Evolutionary conservation across 1,284 basidiomycete genomes (phyloP).

Genomic region (Thecaphora thlaspeos): DNA sequence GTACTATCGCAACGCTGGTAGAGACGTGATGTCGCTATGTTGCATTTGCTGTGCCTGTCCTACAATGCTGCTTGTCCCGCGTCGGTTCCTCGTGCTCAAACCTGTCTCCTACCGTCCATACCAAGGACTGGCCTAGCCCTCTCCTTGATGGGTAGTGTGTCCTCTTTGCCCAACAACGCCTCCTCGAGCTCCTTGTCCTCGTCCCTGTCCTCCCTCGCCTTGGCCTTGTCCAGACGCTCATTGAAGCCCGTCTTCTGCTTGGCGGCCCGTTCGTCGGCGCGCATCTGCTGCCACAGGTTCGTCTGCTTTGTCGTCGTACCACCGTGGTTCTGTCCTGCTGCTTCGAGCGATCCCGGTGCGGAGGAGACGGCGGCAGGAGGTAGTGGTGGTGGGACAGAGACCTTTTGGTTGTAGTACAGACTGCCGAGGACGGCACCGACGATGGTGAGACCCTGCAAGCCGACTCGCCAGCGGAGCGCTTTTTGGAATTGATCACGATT

Average conservation of each 20-base stretch:
- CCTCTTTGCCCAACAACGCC: constrained; percentile 32
- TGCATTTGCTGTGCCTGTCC: no score
- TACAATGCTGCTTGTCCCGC: no score
- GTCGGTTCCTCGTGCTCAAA: no score
- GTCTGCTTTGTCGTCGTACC: constrained; percentile 17
- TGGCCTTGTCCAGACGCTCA: constrained; percentile 13
- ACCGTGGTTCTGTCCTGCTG: constrained; percentile 2
- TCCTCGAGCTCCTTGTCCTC: constrained; percentile 30
- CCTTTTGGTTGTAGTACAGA: constrained; percentile 40
- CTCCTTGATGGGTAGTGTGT: constrained; percentile 10
- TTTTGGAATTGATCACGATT: constrained; percentile 51
- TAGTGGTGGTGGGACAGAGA: not conserved
- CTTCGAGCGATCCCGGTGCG: not conserved
- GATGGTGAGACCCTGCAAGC: constrained; percentile 54
- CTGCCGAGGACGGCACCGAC: constrained; percentile 48
- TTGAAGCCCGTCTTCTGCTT: constrained; percentile 19
- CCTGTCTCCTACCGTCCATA: constrained; percentile 19
- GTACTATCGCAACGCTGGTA: no score
- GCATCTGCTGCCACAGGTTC: constrained; percentile 27
- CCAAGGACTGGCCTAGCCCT: constrained; percentile 25
- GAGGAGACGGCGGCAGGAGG: not conserved
- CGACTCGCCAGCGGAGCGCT: constrained; percentile 55
- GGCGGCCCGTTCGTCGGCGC: constrained; percentile 22
- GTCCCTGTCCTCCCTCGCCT: constrained; percentile 18
- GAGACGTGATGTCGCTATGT: no score